Evolutionary conservation across 2,329 filamentous ascomycete species (phyloP), one percentile per base, ranked within the genome.

Genomic region (Passalora sequoiae): DNA sequence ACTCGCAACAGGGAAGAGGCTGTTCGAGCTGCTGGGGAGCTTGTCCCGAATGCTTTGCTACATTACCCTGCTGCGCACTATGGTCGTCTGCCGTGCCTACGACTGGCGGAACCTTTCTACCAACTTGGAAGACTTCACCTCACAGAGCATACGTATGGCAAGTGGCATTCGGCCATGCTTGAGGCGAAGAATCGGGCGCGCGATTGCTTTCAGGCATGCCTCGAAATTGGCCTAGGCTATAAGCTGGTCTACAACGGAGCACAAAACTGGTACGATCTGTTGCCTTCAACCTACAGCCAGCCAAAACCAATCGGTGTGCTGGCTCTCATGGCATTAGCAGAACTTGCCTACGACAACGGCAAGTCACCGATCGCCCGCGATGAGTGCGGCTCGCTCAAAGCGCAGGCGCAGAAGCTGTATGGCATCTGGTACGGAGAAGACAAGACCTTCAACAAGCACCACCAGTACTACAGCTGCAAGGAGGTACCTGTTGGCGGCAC

Each of bases 371-470:
- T n/a, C n/a, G n/a, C n/a, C n/a, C 10, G 4, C 4, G 17, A 20
- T 1, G 12, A 21, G 6, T 40, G 35, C n/a, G 13, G 13, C 13
- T 19, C 36, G 3, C 28, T 40, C 4, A 40, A 40, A 15, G 28
- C 16, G 2, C 40, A 29, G 10, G 42, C 42, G 29, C 39, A 44
- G 36, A 35, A 40, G 21, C 6, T 44, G 19, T 44, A 44, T 15
- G 28, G 21, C 21, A 39, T 44, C 16, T 25, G n/a, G 16, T 35
- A 44, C 35, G 42, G 36, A n/a, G 42, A 44, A 17, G 42, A 44
- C 21, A 29, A 13, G 16, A 33, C 20, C 13, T 44, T 44, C 16
- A 27, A 39, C 7, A 39, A 35, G 29, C 35, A 44, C n/a, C 36
- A 44, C 13, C 24, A 16, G 19, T 44, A 29, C 12, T 44, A 35